These are phyloP conservation scores for Periglandula ipomoeae DNA, from an alignment of 2,329 filamentous ascomycete species.

Conservation along the genomic window DNA sequence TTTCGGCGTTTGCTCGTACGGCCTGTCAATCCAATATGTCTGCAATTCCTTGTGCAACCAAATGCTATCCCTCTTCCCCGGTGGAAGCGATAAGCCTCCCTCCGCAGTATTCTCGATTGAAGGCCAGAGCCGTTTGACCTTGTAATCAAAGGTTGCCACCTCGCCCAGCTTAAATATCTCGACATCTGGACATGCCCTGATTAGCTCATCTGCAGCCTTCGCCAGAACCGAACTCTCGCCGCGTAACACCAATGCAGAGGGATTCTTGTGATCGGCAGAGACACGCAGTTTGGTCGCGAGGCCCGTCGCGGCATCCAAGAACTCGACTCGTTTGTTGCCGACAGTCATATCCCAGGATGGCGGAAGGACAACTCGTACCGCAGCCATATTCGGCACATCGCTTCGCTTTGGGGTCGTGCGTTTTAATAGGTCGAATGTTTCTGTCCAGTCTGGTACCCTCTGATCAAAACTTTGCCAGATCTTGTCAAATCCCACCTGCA, in stretches of 20 bases:
- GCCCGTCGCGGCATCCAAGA: constrained; percentile 25
- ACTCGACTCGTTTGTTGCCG: constrained; percentile 23
- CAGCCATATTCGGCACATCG: constrained; percentile 24
- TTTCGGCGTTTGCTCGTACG: constrained; percentile 29
- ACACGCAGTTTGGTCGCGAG: constrained; percentile 23
- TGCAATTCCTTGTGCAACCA: constrained; percentile 27
- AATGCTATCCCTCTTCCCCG: constrained; percentile 17
- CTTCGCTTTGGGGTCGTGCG: constrained; percentile 24
- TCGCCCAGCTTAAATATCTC: constrained; percentile 28
- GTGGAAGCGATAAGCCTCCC: constrained; percentile 14
- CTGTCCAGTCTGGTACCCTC: constrained; percentile 29
- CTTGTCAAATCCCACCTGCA: constrained; percentile 27
- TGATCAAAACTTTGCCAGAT: constrained; percentile 21
- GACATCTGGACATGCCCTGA: constrained; percentile 20
- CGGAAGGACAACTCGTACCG: constrained; percentile 27
- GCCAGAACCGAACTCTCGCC: constrained; percentile 21
- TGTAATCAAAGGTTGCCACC: constrained; percentile 24
- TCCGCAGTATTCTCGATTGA: constrained; percentile 19
- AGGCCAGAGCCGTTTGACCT: constrained; percentile 27
- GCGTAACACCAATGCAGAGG: constrained; percentile 23
- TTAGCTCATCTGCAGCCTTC: constrained; percentile 25
- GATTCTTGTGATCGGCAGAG: constrained; percentile 21
- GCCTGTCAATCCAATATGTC: constrained; percentile 20
- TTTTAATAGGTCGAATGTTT: constrained; percentile 28
- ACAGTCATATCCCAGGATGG: constrained; percentile 25